A percentile compares a stretch with the other conserved stretches of the same genome.
Conservation (phyloP, 345 rosid species). For the Xanthoceras sorbifolium region DNA sequence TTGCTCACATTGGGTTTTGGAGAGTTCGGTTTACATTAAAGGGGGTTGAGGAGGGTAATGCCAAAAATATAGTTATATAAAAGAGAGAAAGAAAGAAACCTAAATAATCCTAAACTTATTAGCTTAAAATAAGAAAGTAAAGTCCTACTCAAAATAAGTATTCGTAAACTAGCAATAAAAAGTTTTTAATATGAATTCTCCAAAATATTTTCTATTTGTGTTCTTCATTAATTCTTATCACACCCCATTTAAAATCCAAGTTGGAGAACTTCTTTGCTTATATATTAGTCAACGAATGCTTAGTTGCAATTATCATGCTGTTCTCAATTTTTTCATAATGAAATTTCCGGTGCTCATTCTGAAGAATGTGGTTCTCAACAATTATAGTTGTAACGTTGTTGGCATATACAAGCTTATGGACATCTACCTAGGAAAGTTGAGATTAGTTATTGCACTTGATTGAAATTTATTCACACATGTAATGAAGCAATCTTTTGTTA, state of each 20-base stretch:
- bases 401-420: not conserved
- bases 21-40: not conserved
- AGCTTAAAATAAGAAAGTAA: not conserved
- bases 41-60: not conserved
- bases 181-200: too few relatives aligned
- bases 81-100: not conserved
- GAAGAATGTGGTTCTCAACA: not conserved
- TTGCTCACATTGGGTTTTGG: not conserved
- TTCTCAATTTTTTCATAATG: not conserved
- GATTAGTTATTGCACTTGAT: not conserved
- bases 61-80: not conserved
- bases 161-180: not conserved
- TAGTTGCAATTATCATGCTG: not conserved
- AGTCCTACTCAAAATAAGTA: not conserved
- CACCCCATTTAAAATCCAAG: not conserved
- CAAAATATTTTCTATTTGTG: too few relatives aligned
- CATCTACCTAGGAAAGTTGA: not conserved
- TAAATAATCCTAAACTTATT: not conserved
- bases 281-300: not conserved
- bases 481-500: not conserved
- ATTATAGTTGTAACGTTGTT: not conserved
- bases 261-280: not conserved
- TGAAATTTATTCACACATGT: not conserved
- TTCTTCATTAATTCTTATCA: too few relatives aligned
- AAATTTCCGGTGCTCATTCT: not conserved